Evolutionary conservation across 2,329 filamentous ascomycete species (phyloP).

Genomic region (Aspergillus candidus): DNA sequence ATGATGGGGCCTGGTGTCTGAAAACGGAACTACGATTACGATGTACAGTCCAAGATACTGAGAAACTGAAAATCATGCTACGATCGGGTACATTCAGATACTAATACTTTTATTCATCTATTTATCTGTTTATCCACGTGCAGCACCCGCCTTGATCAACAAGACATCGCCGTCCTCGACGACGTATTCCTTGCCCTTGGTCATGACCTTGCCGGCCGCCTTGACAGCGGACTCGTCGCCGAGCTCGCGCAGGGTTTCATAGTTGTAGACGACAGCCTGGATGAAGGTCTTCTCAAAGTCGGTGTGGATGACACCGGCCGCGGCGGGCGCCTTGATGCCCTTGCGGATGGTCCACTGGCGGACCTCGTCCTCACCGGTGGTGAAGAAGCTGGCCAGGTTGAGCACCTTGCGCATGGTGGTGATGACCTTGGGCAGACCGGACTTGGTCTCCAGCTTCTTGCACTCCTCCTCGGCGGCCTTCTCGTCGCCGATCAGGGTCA

Average conservation of each 20-base stretch:
- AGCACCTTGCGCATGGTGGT: slow-evolving; percentile 87
- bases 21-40: too few relatives aligned
- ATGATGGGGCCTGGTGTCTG: too few relatives aligned
- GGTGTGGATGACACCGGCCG: slow-evolving; percentile 94
- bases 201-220: slow-evolving; percentile 93
- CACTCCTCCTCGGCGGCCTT: slow-evolving; percentile 75
- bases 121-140: slow-evolving; percentile 36
- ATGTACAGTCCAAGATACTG: too few relatives aligned
- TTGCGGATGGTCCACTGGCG: slow-evolving; percentile 97
- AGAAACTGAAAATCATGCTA: too few relatives aligned
- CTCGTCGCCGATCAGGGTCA: slow-evolving; percentile 73
- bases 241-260: slow-evolving; percentile 68
- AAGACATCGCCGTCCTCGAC: slow-evolving; percentile 56
- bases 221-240: slow-evolving; percentile 86
- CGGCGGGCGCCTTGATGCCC: slow-evolving; percentile 94
- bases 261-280: slow-evolving; percentile 93
- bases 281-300: slow-evolving; percentile 99
- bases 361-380: slow-evolving; percentile 89
- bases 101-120: not conserved
- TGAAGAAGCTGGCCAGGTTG: slow-evolving; percentile 94
- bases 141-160: slow-evolving; percentile 67
- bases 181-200: slow-evolving; percentile 94
- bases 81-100: too few relatives aligned
- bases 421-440: slow-evolving; percentile 85
- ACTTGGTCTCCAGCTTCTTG: slow-evolving; percentile 81